phyloP scores from a whole-genome alignment of 306 rosid genomes.

The Begonia loranthoides region DNA sequence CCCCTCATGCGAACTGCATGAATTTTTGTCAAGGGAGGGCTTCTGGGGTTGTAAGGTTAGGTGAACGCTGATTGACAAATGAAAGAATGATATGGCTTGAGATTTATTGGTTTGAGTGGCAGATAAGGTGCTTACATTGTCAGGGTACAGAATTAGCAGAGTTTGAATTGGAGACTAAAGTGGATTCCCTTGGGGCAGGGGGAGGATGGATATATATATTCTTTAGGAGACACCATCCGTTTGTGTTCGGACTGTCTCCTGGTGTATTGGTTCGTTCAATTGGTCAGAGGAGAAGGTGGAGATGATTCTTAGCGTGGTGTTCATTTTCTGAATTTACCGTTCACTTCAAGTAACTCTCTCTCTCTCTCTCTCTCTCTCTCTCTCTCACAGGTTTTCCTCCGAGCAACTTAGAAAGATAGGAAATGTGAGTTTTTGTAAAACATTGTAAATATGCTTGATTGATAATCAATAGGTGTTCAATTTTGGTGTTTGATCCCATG shows the following conservation, averaged over 20 bases:
- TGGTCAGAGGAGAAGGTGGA: conserved; percentile 27
- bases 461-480: conserved; percentile 45
- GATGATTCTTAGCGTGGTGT: conserved; percentile 34
- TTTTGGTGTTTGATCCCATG: conserved; percentile 24
- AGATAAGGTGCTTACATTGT: conserved; percentile 10
- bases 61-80: conserved; percentile 16
- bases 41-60: conserved; percentile 11
- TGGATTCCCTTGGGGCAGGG: conserved; percentile 29
- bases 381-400: conserved; percentile 37
- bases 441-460: conserved; percentile 53
- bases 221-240: conserved; percentile 58
- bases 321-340: conserved; percentile 15
- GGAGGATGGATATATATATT: conserved; percentile 37
- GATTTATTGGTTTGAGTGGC: conserved; percentile 12
- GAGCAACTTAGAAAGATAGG: conserved; percentile 21
- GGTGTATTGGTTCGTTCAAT: conserved; percentile 50
- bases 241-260: conserved; percentile 35
- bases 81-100: conserved; percentile 21
- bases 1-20: conserved; percentile 19
- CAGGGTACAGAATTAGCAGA: too few species aligned
- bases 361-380: conserved; percentile 21
- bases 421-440: conserved; percentile 30
- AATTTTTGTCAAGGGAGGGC: conserved; percentile 19
- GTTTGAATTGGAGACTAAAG: conserved; percentile 15
- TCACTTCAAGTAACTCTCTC: conserved; percentile 21